These are phyloP conservation scores for Suillus lakei DNA, from an alignment of 768 basidiomycete species.

Conservation along the genomic window DNA sequence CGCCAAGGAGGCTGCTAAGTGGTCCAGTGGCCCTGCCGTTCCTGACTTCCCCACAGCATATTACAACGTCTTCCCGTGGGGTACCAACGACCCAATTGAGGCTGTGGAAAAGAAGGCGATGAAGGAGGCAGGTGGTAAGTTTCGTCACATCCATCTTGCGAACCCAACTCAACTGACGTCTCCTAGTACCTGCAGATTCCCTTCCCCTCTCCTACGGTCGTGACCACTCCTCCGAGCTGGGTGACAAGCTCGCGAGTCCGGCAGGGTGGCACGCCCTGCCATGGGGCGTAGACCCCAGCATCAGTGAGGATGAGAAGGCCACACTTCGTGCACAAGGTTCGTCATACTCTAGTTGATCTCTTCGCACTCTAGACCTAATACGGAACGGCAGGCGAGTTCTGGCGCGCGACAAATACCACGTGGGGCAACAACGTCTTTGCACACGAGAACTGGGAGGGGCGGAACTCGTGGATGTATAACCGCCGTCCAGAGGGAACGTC, in stretches of 20 bases:
- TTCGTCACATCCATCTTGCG: neutral
- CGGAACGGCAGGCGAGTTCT: conserved; percentile 40
- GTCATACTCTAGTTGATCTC: neutral
- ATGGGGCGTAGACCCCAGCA: conserved; percentile 63
- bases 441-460: conserved; percentile 91
- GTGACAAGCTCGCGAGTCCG: conserved; percentile 81
- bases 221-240: conserved; percentile 60
- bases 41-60: conserved; percentile 39
- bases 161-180: neutral
- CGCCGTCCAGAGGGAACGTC: conserved; percentile 69
- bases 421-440: conserved; percentile 93
- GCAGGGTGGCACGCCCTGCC: conserved; percentile 93
- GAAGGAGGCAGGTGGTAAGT: conserved; percentile 22
- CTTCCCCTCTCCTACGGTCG: conserved; percentile 30
- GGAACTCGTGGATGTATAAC: conserved; percentile 67
- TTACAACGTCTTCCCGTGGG: conserved; percentile 81
- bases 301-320: conserved; percentile 17
- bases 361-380: conserved; percentile 17
- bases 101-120: conserved; percentile 37
- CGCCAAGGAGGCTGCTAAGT: conserved; percentile 17
- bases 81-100: conserved; percentile 81
- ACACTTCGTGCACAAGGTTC: neutral
- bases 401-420: conserved; percentile 77
- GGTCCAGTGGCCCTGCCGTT: neutral
- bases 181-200: conserved; percentile 14